Base-by-base conservation (phyloP, 2,329 filamentous ascomycete genomes). In the Penicillium sclerotigenum region DNA sequence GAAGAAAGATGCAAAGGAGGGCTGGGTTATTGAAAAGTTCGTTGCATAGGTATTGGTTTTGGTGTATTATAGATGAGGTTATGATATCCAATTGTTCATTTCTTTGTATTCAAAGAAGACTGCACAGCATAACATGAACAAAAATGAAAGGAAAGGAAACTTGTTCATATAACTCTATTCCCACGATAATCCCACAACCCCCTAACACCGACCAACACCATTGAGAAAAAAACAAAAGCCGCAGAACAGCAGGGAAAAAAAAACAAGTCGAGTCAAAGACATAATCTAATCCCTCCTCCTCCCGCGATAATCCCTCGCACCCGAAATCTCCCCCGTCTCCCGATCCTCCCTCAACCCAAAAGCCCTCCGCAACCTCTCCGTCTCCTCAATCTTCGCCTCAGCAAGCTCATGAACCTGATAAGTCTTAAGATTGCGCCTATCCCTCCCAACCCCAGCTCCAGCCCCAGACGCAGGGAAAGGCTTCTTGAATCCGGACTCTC, bases 381-480 rank as follows among this genome's bases (percentile, higher is more conserved):
- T 96, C 81, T 99, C 94, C 72, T 90, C 88, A 65, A 96, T 93
- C 82, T 99, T 99, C 58, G 93, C 94, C 68, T 94, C 89, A 18
- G 94, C 94, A 72, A 96, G 82, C 77, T 97, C 94, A 78, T 99
- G 94, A 20, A 97, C 91, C 76, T 97, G 91, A 75, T 97, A 91
- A 63, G 87, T 82, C 77, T 97, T 99, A 61, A 97, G 81, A 10
- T 84, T 82, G 68, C 57, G 77, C 70, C 71, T 61, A 59, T 70
- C 68, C 59, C 59, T 65, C 5, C 50, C 47, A 52, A 42, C 41
- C 56, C 14, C 33, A n/a, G 33, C 34, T n/a, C 18, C 41, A 53
- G 24, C 67, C 1, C 11, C 41, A 45, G 41, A 13, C 6, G n/a
- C 37, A 42, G 47, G 9, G 69, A 33, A 61, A 50, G 50, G 68